Conservation (phyloP, 768 basidiomycete species). For the Calocybe cyanea region DNA sequence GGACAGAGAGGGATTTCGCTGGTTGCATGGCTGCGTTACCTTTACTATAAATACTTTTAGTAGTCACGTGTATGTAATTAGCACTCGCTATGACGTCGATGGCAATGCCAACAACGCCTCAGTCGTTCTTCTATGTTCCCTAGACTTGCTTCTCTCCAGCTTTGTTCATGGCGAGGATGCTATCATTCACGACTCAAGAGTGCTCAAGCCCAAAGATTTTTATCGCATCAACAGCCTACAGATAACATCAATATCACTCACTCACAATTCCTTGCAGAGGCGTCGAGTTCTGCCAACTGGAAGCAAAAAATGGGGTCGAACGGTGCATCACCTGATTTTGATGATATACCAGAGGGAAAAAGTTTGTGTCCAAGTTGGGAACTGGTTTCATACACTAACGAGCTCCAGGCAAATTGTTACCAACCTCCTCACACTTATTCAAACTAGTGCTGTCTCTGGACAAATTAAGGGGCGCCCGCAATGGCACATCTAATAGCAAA, state of each 20-base stretch:
- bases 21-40: slow-evolving; percentile 5
- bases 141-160: too few relatives aligned
- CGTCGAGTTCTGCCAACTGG: slow-evolving; percentile 32
- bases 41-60: not conserved
- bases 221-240: not conserved
- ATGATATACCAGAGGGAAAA: slow-evolving; percentile 27
- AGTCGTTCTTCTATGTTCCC: too few relatives aligned
- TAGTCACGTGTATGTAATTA: not conserved
- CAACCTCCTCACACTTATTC: slow-evolving; percentile 63
- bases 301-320: slow-evolving; percentile 13
- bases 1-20: not conserved
- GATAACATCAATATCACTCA: slow-evolving; percentile 38
- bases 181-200: too few relatives aligned
- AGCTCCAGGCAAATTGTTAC: slow-evolving; percentile 49
- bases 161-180: too few relatives aligned
- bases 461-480: slow-evolving; percentile 16
- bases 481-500: slow-evolving; percentile 4
- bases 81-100: too few relatives aligned
- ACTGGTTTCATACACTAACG: not conserved
- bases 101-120: too few relatives aligned
- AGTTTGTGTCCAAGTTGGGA: slow-evolving; percentile 22
- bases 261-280: slow-evolving; percentile 41
- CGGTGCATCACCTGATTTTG: slow-evolving; percentile 20
- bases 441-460: slow-evolving; percentile 57
- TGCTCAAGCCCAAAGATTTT: not conserved